A percentile compares a stretch with the other conserved stretches of the same genome.
Evolutionary conservation across 345 rosid species (phyloP).

Genomic region (Psidium guajava): DNA sequence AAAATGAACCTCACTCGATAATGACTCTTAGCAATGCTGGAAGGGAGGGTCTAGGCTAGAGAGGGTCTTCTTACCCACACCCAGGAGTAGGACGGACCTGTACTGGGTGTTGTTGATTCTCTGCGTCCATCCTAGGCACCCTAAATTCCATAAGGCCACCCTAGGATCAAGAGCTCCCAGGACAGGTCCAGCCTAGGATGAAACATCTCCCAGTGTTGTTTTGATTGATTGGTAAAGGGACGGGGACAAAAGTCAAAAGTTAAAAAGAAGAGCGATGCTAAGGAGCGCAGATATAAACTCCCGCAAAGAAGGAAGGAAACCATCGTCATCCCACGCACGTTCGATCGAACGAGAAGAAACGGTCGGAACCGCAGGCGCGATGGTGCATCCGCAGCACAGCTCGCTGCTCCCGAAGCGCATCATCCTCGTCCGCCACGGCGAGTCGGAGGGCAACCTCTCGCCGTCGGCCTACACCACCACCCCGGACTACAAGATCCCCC

Average conservation of each 20-base stretch:
- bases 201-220: too few relatives aligned
- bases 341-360: neutral
- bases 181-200: too few relatives aligned
- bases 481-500: constrained; percentile 81
- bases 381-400: constrained; percentile 4
- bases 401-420: constrained; percentile 67
- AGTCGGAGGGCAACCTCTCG: constrained; percentile 84
- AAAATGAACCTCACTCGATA: neutral
- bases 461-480: constrained; percentile 65
- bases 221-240: neutral
- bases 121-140: too few relatives aligned
- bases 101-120: neutral
- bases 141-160: too few relatives aligned
- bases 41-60: neutral
- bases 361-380: neutral
- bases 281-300: too few relatives aligned
- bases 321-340: too few relatives aligned
- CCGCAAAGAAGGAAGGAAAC: too few relatives aligned
- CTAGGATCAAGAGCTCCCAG: too few relatives aligned
- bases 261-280: too few relatives aligned
- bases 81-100: neutral
- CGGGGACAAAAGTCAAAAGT: neutral
- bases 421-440: constrained; percentile 91
- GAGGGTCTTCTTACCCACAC: neutral
- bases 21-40: neutral